Evolutionary conservation across 1,284 basidiomycete genomes (phyloP).

Genomic region (Spongispora temasekensis): DNA sequence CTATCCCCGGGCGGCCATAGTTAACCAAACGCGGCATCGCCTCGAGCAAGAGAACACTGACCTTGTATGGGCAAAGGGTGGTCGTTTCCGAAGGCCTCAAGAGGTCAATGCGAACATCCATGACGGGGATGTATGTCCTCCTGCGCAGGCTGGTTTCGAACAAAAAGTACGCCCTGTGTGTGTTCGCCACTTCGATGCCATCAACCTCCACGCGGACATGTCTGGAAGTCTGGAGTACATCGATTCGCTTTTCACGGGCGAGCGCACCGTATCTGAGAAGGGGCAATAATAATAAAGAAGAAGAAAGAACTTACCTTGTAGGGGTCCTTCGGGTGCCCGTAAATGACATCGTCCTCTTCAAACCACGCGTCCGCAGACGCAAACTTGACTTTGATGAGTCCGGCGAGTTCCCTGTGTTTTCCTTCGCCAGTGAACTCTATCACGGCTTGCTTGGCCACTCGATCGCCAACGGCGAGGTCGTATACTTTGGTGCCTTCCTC

Average conservation of each 20-base stretch:
- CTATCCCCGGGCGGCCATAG: no score
- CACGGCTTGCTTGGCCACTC: conserved; percentile 43
- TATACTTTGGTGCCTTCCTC: conserved; percentile 39
- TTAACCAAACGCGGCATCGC: not conserved
- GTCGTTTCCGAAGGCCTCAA: conserved; percentile 48
- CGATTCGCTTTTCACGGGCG: conserved; percentile 65
- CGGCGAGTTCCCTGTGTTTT: conserved; percentile 42
- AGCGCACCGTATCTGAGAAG: not conserved
- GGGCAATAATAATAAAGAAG: no score
- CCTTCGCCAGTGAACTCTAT: conserved; percentile 37
- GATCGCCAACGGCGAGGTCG: conserved; percentile 48
- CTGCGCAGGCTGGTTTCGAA: conserved; percentile 59
- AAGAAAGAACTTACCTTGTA: conserved; percentile 51
- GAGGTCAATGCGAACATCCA: conserved; percentile 53
- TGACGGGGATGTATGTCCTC: conserved; percentile 62
- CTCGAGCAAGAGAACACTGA: conserved; percentile 17
- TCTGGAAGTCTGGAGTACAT: conserved; percentile 59
- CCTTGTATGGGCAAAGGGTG: conserved; percentile 67
- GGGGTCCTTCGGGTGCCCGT: conserved; percentile 63
- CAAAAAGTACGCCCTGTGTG: conserved; percentile 52
- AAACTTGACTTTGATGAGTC: conserved; percentile 53
- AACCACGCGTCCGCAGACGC: conserved; percentile 61
- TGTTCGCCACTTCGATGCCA: conserved; percentile 63
- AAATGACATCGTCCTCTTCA: conserved; percentile 65
- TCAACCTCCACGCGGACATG: conserved; percentile 61